phyloP scores from a whole-genome alignment of 1,139 yeast genomes.

The Candida gigantensis region DNA sequence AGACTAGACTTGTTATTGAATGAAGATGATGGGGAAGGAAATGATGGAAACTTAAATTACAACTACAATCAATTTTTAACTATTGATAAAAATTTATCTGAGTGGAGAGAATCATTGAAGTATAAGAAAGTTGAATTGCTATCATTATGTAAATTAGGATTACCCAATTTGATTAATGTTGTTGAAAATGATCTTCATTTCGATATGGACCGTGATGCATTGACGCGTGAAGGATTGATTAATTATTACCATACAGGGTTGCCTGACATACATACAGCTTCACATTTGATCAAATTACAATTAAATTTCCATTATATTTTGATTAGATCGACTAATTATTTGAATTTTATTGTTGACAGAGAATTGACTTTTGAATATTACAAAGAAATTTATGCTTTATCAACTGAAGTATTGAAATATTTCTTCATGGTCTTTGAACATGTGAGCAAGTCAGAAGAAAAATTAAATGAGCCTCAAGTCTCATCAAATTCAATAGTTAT shows the following conservation, averaged over 20 bases:
- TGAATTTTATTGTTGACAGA: slow-evolving; percentile 48
- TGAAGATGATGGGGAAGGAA: slow-evolving; percentile 53
- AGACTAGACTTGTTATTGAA: slow-evolving; percentile 47
- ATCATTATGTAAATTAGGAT: slow-evolving; percentile 41
- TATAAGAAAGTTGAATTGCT: slow-evolving; percentile 28
- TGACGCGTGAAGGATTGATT: slow-evolving; percentile 32
- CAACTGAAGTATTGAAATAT: slow-evolving; percentile 42
- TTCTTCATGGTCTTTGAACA: slow-evolving; percentile 42
- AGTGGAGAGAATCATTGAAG: slow-evolving; percentile 45
- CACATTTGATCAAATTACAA: slow-evolving; percentile 45
- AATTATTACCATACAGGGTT: slow-evolving; percentile 35
- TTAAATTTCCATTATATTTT: slow-evolving; percentile 47
- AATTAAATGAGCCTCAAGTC: slow-evolving; percentile 18
- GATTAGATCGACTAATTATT: slow-evolving; percentile 46
- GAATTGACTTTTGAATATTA: slow-evolving; percentile 43
- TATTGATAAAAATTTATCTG: slow-evolving; percentile 45
- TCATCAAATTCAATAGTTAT: slow-evolving; percentile 29
- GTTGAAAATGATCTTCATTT: slow-evolving; percentile 36
- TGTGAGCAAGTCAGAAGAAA: slow-evolving; percentile 24
- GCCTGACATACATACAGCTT: slow-evolving; percentile 44
- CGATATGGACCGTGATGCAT: slow-evolving; percentile 24
- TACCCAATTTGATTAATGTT: slow-evolving; percentile 28
- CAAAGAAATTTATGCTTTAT: slow-evolving; percentile 36
- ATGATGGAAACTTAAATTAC: slow-evolving; percentile 51
- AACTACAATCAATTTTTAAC: slow-evolving; percentile 47